These are phyloP conservation scores for Pleurotus citrinopileatus DNA, from an alignment of 768 basidiomycete genomes.

Conservation along the genomic window DNA sequence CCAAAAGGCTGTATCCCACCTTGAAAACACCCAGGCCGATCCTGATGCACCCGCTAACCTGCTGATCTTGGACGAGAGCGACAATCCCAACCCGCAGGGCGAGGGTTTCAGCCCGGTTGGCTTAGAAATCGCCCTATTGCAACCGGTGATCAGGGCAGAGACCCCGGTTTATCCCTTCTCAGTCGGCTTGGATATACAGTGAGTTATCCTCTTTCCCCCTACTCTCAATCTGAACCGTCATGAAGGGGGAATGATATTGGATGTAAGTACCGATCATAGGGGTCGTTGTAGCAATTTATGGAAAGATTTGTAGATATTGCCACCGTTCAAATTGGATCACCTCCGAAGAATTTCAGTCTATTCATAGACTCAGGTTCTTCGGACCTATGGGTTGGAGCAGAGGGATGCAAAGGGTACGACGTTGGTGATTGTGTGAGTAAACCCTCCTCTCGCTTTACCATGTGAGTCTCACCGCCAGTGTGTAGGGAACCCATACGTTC, in stretches of 20 bases:
- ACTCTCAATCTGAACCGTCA: no score
- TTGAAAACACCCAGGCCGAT: not conserved
- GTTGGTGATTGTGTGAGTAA: slow-evolving; percentile 8
- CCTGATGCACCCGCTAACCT: not conserved
- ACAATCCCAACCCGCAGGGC: slow-evolving; percentile 5
- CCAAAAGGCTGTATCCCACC: not conserved
- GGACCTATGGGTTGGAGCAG: slow-evolving; percentile 45
- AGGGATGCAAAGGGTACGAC: slow-evolving; percentile 17
- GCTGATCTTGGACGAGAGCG: slow-evolving; percentile 2
- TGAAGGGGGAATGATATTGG: slow-evolving; percentile 7
- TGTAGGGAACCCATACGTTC: slow-evolving; percentile 42
- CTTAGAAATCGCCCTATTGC: slow-evolving; percentile 4
- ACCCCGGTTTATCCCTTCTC: slow-evolving; percentile 37
- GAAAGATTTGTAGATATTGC: slow-evolving; percentile 35
- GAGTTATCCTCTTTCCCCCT: slow-evolving; percentile 18
- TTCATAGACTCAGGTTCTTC: slow-evolving; percentile 73
- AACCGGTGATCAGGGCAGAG: slow-evolving; percentile 6
- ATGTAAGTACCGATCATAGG: not conserved
- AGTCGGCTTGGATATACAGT: slow-evolving; percentile 72
- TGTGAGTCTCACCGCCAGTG: not conserved
- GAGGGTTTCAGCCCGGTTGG: slow-evolving; percentile 5
- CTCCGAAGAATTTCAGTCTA: slow-evolving; percentile 50
- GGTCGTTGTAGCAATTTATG: not conserved
- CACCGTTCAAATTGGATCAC: slow-evolving; percentile 64
- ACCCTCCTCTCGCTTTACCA: not conserved